Evolutionary conservation across 163 green algal species (phyloP).

Genomic region (Chlorella variabilis): DNA sequence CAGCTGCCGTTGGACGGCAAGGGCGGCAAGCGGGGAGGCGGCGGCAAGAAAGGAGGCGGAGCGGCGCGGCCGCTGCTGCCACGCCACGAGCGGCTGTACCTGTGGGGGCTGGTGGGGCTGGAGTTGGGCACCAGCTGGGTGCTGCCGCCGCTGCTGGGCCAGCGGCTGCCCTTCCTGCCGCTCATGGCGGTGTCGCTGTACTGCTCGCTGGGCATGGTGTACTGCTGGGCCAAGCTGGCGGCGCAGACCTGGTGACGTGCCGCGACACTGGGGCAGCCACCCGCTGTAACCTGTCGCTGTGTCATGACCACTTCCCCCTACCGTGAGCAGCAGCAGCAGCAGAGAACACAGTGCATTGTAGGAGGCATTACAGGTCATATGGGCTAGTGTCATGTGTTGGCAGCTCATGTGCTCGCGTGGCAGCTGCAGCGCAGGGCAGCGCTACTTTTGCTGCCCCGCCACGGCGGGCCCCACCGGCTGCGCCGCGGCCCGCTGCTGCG

Average conservation of each 20-base stretch:
- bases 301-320: too few relatives aligned
- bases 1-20: slow-evolving; percentile 27
- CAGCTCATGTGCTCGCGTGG: too few relatives aligned
- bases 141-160: slow-evolving; percentile 62
- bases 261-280: too few relatives aligned
- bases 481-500: neutral
- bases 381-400: too few relatives aligned
- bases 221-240: slow-evolving; percentile 49
- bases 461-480: neutral
- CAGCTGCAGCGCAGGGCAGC: too few relatives aligned
- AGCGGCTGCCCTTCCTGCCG: slow-evolving; percentile 86
- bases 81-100: slow-evolving; percentile 46
- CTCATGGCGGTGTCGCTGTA: slow-evolving; percentile 87
- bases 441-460: slow-evolving; percentile 4
- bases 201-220: slow-evolving; percentile 66
- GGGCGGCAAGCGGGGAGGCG: neutral
- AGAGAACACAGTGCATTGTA: too few relatives aligned
- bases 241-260: slow-evolving; percentile 16
- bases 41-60: neutral
- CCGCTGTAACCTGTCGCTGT: too few relatives aligned
- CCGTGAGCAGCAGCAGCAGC: too few relatives aligned
- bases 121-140: slow-evolving; percentile 71
- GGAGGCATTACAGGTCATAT: too few relatives aligned
- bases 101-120: slow-evolving; percentile 70
- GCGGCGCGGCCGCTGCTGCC: neutral